Base-by-base conservation (phyloP, 352 stramenopile species). In the Pythium vanterpoolii region DNA sequence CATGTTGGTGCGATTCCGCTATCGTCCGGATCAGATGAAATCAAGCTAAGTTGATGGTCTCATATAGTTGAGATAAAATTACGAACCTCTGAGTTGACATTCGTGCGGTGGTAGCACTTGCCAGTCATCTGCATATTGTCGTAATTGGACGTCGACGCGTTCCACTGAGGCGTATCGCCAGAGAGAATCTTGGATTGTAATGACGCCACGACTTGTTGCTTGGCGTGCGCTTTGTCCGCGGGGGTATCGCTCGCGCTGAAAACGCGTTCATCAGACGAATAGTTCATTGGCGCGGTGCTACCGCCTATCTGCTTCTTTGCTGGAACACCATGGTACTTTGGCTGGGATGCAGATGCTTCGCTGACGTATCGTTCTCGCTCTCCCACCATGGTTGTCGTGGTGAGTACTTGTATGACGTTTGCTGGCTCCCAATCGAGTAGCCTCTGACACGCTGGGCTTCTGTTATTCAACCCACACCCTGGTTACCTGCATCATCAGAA, bases 1-100 rank as follows among this genome's bases (percentile, higher is more conserved):
- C 80, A 96, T 89, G 66, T 89, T 77, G 19, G 68, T 67, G 26
- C 79, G 83, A 57, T 88, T 90, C 50, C 83, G 64, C 83, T 93
- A 28, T 28, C 30, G 18, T 42, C 14, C 2, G 33, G 5, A n/a
- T 42, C 34, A 42, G 34, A n/a, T 24, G 11, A 23, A 33, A 5
- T 14, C 7, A 46, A 4, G 18, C 8, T 9, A 23, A 1, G 36
- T 59, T 18, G 34, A 2, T 2, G 8, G 19, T 42, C 34, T 16
- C 10, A 42, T n/a, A 5, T 19, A 16, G 11, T 19, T 9, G 14
- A 42, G 9, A 42, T 13, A 7, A 13, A 19, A 13, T 6, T 42
- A 49, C 36, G 10, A 59, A 92, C 79, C 76, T 95, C 84, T 18
- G 72, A 79, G 60, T 93, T 89, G 24, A 88, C 61, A 52, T 89